Percentiles rank a stretch among this genome's conserved stretches.
Conservation (phyloP, 2,329 filamentous ascomycete genomes). For the Penicillium sp. region DNA sequence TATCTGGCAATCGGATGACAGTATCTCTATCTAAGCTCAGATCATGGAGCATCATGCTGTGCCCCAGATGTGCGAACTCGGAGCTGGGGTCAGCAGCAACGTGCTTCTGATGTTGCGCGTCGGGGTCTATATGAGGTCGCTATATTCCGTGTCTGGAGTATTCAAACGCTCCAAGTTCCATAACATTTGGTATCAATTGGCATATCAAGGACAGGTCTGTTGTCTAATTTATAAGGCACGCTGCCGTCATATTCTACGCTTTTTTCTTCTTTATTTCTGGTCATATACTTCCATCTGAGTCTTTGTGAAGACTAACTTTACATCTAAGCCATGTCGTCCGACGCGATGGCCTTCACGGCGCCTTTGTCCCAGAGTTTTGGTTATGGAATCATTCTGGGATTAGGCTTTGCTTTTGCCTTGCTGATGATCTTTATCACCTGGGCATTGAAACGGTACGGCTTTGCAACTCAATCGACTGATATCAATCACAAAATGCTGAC, state of each 20-base stretch:
- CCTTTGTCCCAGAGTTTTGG: slow-evolving; percentile 61
- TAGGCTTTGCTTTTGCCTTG: slow-evolving; percentile 72
- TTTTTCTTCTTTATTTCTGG: not conserved
- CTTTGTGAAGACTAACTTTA: not conserved
- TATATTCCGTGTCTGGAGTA: not conserved
- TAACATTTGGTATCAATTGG: not conserved
- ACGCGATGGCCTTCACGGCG: slow-evolving; percentile 30
- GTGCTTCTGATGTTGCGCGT: not conserved
- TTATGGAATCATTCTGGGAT: slow-evolving; percentile 74
- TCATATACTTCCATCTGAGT: not conserved
- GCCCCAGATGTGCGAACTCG: slow-evolving; percentile 19
- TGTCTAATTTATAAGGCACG: not conserved
- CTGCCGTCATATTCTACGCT: not conserved
- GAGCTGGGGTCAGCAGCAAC: slow-evolving; percentile 12
- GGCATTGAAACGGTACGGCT: slow-evolving; percentile 59
- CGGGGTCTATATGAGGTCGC: slow-evolving; percentile 1
- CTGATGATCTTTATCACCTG: slow-evolving; percentile 74
- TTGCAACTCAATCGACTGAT: not conserved
- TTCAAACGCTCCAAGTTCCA: not conserved
- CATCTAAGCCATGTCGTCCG: slow-evolving; percentile 15
- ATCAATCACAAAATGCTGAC: not conserved
- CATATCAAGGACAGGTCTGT: not conserved
- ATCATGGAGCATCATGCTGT: slow-evolving; percentile 2
- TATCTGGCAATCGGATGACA: slow-evolving; percentile 16
- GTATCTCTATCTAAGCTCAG: slow-evolving; percentile 24